Conservation (phyloP, 2,329 filamentous ascomycete species). For the Aspergillus ruber region DNA sequence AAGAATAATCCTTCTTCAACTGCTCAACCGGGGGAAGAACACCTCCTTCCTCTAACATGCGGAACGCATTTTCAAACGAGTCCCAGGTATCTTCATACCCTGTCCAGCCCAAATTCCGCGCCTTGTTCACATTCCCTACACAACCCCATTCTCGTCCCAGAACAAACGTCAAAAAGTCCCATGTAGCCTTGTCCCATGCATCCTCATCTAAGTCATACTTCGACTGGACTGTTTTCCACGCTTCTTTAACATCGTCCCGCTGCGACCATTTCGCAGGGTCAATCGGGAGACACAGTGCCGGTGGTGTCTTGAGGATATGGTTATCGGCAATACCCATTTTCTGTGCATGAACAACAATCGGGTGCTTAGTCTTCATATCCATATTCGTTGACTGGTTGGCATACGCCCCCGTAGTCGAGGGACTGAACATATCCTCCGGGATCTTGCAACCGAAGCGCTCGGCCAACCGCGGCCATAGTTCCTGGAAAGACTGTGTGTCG, state of each 20-base stretch:
- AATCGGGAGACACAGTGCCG: slow-evolving; percentile 21
- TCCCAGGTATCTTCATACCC: slow-evolving; percentile 38
- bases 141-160: slow-evolving; percentile 31
- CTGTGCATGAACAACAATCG: slow-evolving; percentile 14
- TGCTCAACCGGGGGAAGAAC: slow-evolving; percentile 16
- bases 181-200: slow-evolving; percentile 41
- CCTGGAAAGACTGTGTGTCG: slow-evolving; percentile 32
- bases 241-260: slow-evolving; percentile 30
- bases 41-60: slow-evolving; percentile 19
- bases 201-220: slow-evolving; percentile 31
- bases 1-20: slow-evolving; percentile 7
- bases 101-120: slow-evolving; percentile 40
- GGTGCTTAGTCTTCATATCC: slow-evolving; percentile 14
- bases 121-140: slow-evolving; percentile 39
- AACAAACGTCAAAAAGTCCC: slow-evolving; percentile 39
- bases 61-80: slow-evolving; percentile 30
- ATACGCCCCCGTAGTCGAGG: slow-evolving; percentile 3
- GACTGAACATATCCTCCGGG: slow-evolving; percentile 22
- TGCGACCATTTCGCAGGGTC: slow-evolving; percentile 39
- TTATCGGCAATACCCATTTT: slow-evolving; percentile 15
- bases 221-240: slow-evolving; percentile 32
- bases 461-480: slow-evolving; percentile 38
- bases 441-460: slow-evolving; percentile 27
- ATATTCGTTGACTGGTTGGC: slow-evolving; percentile 7
- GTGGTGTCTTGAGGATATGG: neutral